A percentile compares a stretch with the other conserved stretches of the same genome.
These are phyloP conservation scores for Hypoxylon sp. DNA, from an alignment of 2,329 filamentous ascomycete genomes.

Conservation along the genomic window DNA sequence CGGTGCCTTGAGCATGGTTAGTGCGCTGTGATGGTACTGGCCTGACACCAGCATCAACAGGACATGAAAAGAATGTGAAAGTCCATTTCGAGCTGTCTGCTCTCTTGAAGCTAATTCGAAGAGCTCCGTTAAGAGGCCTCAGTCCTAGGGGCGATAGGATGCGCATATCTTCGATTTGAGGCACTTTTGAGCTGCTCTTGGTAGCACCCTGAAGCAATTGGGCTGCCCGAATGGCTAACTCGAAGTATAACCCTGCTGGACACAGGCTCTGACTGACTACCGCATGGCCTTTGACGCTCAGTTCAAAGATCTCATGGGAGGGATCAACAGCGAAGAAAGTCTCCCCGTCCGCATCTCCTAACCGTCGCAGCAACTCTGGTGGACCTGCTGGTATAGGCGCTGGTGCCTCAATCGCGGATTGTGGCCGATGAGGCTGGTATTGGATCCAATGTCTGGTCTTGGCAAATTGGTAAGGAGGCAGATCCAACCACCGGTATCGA, in stretches of 20 bases:
- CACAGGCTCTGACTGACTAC: slow-evolving; percentile 44
- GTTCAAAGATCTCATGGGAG: slow-evolving; percentile 21
- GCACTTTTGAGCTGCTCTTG: slow-evolving; percentile 19
- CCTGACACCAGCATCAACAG: not conserved
- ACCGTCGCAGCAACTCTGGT: slow-evolving; percentile 14
- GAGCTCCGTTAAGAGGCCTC: slow-evolving; percentile 17
- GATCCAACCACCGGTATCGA: slow-evolving; percentile 28
- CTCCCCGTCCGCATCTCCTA: slow-evolving; percentile 26
- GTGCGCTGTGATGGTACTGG: slow-evolving; percentile 11
- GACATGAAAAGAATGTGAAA: slow-evolving; percentile 25
- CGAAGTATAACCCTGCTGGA: slow-evolving; percentile 50
- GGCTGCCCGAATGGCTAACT: slow-evolving; percentile 45
- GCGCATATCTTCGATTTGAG: slow-evolving; percentile 28
- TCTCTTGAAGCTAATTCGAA: slow-evolving; percentile 22
- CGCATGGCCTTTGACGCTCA: slow-evolving; percentile 43
- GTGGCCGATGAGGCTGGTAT: slow-evolving; percentile 26
- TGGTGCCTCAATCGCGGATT: slow-evolving; percentile 14
- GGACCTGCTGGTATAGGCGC: slow-evolving; percentile 1
- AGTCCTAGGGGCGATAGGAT: slow-evolving; percentile 21
- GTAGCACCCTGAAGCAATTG: slow-evolving; percentile 1
- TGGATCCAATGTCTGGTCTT: slow-evolving; percentile 34
- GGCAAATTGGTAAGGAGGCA: slow-evolving; percentile 38
- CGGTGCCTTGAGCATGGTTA: slow-evolving; percentile 27
- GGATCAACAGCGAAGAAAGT: slow-evolving; percentile 26
- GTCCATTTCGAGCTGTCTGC: slow-evolving; percentile 16